Percentiles rank a stretch among this genome's conserved stretches.
Evolutionary conservation across 202 grass and related monocot genomes (phyloP).

Genomic region (Cymbopogon flexuosus): DNA sequence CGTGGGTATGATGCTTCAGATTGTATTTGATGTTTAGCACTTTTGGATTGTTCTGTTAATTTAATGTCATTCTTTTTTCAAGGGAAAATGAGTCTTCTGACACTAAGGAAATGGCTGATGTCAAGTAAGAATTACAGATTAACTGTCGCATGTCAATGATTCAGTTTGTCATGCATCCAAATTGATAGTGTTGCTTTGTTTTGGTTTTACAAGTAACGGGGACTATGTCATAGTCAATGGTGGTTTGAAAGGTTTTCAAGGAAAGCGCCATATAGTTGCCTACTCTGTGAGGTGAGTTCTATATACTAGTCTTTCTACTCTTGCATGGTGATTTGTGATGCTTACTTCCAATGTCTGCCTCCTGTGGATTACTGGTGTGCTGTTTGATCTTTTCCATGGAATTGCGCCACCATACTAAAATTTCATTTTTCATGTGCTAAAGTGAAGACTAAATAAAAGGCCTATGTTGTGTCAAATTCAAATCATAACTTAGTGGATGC

Average conservation of each 20-base stretch:
- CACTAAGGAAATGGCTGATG: constrained; percentile 56
- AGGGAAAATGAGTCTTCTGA: constrained; percentile 70
- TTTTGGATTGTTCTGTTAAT: neutral
- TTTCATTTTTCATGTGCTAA: neutral
- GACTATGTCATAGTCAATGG: constrained; percentile 80
- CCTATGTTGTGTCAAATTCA: neutral
- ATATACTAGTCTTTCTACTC: neutral
- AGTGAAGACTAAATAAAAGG: neutral
- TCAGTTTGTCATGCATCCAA: neutral
- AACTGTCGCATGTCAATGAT: constrained; percentile 1
- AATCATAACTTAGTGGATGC: constrained; percentile 4
- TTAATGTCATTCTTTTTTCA: constrained; percentile 8
- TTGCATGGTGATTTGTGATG: neutral
- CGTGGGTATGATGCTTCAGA: constrained; percentile 51
- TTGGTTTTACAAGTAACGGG: constrained; percentile 46
- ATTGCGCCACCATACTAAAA: neutral
- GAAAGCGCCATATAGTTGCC: constrained; percentile 64
- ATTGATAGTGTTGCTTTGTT: constrained; percentile 18
- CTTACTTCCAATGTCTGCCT: neutral
- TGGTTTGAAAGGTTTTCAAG: constrained; percentile 87
- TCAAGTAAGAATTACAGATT: constrained; percentile 52
- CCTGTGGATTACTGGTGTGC: neutral
- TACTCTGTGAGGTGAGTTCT: constrained; percentile 67
- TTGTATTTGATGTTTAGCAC: constrained; percentile 23
- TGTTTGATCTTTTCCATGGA: neutral